Percentiles rank a stretch among this genome's conserved stretches.
These are phyloP conservation scores for Tuber magnatum DNA, from an alignment of 495 filamentous ascomycete species.

Conservation along the genomic window DNA sequence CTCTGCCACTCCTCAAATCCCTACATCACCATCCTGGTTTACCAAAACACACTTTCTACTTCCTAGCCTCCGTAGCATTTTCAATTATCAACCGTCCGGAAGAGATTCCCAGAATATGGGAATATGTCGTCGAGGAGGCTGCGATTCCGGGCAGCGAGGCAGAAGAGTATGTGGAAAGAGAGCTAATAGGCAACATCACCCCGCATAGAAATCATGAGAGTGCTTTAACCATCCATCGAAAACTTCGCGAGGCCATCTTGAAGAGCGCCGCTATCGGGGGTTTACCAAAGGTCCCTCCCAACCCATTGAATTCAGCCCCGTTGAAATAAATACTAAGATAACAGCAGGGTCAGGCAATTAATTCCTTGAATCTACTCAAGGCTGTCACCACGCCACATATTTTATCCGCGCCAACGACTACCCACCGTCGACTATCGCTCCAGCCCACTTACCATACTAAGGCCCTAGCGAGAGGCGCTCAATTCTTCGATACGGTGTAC, in stretches of 20 bases:
- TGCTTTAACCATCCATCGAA: constrained; percentile 45
- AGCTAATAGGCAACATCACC: constrained; percentile 13
- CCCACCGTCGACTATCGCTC: constrained; percentile 34
- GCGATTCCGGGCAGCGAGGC: constrained; percentile 27
- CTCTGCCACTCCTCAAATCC: constrained; percentile 45
- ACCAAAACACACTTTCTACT: constrained; percentile 50
- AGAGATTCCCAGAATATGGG: constrained; percentile 49
- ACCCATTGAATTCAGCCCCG: background rate
- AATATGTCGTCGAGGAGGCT: constrained; percentile 44
- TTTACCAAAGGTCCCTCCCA: constrained; percentile 47
- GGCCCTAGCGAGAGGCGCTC: constrained; percentile 45
- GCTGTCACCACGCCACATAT: constrained; percentile 46
- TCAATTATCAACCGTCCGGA: constrained; percentile 51
- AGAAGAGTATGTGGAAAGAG: constrained; percentile 42
- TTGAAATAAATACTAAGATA: background rate
- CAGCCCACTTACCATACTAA: constrained; percentile 34
- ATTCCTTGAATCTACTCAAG: constrained; percentile 49
- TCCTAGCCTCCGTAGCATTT: constrained; percentile 49
- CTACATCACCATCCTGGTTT: constrained; percentile 47
- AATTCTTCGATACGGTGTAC: constrained; percentile 51
- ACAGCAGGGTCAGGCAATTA: constrained; percentile 46
- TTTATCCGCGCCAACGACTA: constrained; percentile 49
- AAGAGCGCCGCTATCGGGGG: constrained; percentile 50
- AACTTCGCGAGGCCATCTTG: constrained; percentile 51
- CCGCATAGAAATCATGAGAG: constrained; percentile 17